Conservation (phyloP, 169 alveolate species). For the Eimeria brunetti region DNA sequence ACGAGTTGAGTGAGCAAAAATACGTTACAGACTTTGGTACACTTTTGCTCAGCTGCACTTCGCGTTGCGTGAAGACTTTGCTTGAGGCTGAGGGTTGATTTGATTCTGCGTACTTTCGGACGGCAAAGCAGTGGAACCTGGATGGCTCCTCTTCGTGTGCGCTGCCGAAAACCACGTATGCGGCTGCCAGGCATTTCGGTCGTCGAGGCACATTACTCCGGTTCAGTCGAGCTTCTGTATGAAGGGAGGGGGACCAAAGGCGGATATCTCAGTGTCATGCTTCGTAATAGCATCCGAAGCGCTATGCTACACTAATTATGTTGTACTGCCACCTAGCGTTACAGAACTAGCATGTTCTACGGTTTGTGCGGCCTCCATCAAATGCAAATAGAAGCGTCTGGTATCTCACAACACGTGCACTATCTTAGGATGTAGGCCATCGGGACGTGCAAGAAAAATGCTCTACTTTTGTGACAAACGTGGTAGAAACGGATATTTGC, state of each 20-base stretch:
- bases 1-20: background rate
- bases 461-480: too few species aligned
- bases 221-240: background rate
- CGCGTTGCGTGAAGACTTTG: background rate
- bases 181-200: background rate
- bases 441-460: too few species aligned
- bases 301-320: background rate
- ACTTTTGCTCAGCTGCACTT: background rate
- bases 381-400: too few species aligned
- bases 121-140: background rate
- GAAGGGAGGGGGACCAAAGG: background rate
- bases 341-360: background rate
- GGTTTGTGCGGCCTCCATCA: too few species aligned
- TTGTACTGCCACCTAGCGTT: background rate
- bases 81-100: background rate
- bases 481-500: too few species aligned
- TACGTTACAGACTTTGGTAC: background rate
- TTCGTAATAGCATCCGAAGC: background rate
- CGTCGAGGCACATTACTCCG: background rate
- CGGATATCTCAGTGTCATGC: background rate
- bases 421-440: too few species aligned
- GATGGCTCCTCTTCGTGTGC: background rate
- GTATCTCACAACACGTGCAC: too few species aligned
- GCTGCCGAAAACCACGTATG: background rate
- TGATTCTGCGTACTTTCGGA: background rate